Base-by-base conservation (phyloP, 129 eudicot genomes). In the Glebionis coronaria region DNA sequence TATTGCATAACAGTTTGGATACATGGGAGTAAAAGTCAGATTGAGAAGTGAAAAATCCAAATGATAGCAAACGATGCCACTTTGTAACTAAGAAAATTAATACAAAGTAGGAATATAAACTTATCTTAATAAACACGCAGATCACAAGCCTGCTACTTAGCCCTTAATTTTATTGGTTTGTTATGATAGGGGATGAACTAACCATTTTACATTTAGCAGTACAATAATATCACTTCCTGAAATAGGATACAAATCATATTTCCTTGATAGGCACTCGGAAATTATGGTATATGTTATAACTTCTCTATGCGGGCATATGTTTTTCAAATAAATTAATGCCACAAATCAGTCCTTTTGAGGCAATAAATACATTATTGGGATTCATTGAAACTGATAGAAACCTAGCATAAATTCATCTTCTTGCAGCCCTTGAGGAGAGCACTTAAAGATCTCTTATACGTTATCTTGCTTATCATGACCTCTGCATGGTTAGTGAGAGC, bases 401-500 rank as follows among this genome's bases (percentile, higher is more conserved):
- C n/a, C n/a, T n/a, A n/a, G n/a, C n/a, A n/a, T n/a, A n/a, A n/a
- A n/a, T n/a, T n/a, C 81, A 82, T 27, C 97, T 94, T 65, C 87
- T 94, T 18, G 85, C 84, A 38, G 84, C 95, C 18, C 75, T 94
- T 59, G 97, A 94, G 74, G 90, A 84, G 56, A 84, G 87, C 67
- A 44, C 68, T 25, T 81, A 83, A 23, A 83, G 80, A 59, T 86
- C 90, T 56, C 84, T 94, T 63, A 35, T 87, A 54, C 93, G 81
- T 72, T 73, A 87, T 73, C 90, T 94, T 81, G 97, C 97, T 35
- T 90, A 87, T 72, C 97, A 84, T 56, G 99, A 94, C 70, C 83
- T 94, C 14, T 82, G 85, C 46, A 89, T 94, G 97, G 90, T 94
- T 45, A 87, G 99, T 79, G 99, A 85, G 68, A 79, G 85, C 59